Evolutionary conservation across 495 filamentous ascomycete genomes (phyloP).

Genomic region (Aspergillus hancockii): DNA sequence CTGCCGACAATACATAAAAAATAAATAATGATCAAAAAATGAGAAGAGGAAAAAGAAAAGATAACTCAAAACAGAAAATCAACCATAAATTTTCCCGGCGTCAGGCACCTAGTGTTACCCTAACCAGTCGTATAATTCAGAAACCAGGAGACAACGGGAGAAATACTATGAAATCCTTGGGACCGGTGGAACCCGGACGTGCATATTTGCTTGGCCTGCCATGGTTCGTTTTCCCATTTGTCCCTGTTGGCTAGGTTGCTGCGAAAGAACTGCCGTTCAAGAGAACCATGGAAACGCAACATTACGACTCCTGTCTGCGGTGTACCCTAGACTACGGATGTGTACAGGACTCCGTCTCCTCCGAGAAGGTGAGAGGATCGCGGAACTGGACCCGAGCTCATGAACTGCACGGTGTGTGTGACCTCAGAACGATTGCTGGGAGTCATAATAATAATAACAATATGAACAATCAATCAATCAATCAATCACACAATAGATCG

Average conservation of each 20-base stretch:
- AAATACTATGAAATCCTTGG: slow-evolving; percentile 6
- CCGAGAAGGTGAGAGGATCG: not conserved
- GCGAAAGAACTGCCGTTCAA: slow-evolving; percentile 9
- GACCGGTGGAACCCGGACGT: slow-evolving; percentile 7
- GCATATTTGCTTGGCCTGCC: slow-evolving; percentile 8
- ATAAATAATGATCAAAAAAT: not conserved
- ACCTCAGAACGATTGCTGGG: not conserved
- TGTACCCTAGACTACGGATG: not conserved
- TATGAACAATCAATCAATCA: not conserved
- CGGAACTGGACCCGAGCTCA: not conserved
- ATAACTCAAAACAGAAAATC: no score
- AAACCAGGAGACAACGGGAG: not conserved
- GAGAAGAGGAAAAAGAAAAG: not conserved
- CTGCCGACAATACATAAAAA: not conserved
- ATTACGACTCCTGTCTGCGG: not conserved
- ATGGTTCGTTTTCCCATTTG: slow-evolving; percentile 2
- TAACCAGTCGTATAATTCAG: slow-evolving; percentile 1
- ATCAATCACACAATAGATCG: not conserved
- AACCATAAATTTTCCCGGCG: not conserved
- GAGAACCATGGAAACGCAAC: slow-evolving; percentile 7
- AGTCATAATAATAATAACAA: not conserved
- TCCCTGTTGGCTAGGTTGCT: not conserved
- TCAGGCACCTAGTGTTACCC: not conserved
- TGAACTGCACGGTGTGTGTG: not conserved
- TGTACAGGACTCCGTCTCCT: not conserved